Evolutionary conservation across 371 early-diverging fungal species (phyloP).

Genomic region (Chytridium lagenaria): DNA sequence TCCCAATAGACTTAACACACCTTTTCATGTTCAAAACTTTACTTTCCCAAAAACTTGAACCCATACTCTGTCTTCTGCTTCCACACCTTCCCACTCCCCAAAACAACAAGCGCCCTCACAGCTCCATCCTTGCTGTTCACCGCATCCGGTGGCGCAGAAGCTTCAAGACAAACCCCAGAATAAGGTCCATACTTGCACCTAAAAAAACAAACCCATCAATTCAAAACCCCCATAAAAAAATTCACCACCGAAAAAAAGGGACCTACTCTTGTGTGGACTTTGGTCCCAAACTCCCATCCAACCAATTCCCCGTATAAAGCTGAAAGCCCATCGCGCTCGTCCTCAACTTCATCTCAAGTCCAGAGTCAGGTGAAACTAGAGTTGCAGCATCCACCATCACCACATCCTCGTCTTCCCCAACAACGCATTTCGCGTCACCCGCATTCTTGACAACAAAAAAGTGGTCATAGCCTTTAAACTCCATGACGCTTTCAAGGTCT

Average conservation of each 20-base stretch:
- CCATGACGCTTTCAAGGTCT: slow-evolving; percentile 45
- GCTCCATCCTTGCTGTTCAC: slow-evolving; percentile 54
- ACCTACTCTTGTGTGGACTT: slow-evolving; percentile 24
- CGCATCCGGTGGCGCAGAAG: slow-evolving; percentile 71
- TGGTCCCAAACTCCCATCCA: slow-evolving; percentile 55
- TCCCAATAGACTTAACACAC: too few relatives aligned
- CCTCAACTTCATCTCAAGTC: neutral
- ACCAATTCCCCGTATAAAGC: slow-evolving; percentile 75
- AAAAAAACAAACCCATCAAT: neutral
- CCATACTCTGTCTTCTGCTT: slow-evolving; percentile 33
- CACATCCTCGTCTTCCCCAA: too few relatives aligned
- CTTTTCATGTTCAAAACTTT: too few relatives aligned
- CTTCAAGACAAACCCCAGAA: slow-evolving; percentile 72
- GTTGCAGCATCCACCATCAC: too few relatives aligned
- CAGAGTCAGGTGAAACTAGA: too few relatives aligned
- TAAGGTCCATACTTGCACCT: slow-evolving; percentile 46
- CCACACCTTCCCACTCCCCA: slow-evolving; percentile 37
- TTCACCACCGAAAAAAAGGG: neutral
- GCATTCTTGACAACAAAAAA: slow-evolving; percentile 61
- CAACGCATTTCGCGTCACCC: neutral
- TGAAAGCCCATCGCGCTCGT: slow-evolving; percentile 78
- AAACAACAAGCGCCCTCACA: slow-evolving; percentile 30
- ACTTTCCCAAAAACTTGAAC: slow-evolving; percentile 16
- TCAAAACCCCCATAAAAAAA: neutral
- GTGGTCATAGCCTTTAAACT: slow-evolving; percentile 66